Evolutionary conservation across 805 yeast genomes (phyloP), one percentile per base, ranked within the genome.

Genomic region (Isabelozyma rhagii): DNA sequence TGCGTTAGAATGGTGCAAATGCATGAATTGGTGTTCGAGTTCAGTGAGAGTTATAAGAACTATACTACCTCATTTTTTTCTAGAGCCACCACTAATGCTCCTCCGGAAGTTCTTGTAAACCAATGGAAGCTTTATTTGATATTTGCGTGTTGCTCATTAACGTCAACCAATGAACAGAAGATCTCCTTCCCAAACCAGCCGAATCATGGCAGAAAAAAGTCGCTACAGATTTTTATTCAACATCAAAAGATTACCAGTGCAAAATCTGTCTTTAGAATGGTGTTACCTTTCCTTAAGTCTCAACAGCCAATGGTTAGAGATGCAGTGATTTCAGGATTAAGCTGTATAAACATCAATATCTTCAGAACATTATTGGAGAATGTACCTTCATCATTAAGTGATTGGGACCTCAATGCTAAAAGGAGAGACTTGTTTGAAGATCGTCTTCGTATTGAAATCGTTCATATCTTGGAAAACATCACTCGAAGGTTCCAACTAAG

Each of bases 241-340:
- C 96, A 89, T 57, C 96, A 91, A 62, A 87, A 89, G 46, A 92
- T 94, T 48, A 92, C 96, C 1, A 89, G 97, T 52, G 97, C 97
- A 0, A 85, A 86, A 51, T 85, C 96, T 0, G 84, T 94, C 2
- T 94, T 94, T 70, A 80, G 85, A 49, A 84, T 94, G 85, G 92
- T 90, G 0, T 72, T 90, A 39, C 97, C 97, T 0, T 71, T 94
- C 28, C 67, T 94, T 44, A 84, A 81, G 28, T 83, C 91, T 0
- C 82, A 83, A 1, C 89, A 88, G 51, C 75, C 79, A 3, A 74
- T 83, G 55, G 81, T 94, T 8, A 76, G 89, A 52, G 97, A 92
- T 54, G 94, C 97, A 0, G 83, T 92, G 13, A 90, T 91, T n/a
- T 72, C 86, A 2, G 98, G 98, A 0, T 67, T 96, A 47, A 86